Base-by-base conservation (phyloP, 2,329 filamentous ascomycete genomes). In the Aciculosporium take region DNA sequence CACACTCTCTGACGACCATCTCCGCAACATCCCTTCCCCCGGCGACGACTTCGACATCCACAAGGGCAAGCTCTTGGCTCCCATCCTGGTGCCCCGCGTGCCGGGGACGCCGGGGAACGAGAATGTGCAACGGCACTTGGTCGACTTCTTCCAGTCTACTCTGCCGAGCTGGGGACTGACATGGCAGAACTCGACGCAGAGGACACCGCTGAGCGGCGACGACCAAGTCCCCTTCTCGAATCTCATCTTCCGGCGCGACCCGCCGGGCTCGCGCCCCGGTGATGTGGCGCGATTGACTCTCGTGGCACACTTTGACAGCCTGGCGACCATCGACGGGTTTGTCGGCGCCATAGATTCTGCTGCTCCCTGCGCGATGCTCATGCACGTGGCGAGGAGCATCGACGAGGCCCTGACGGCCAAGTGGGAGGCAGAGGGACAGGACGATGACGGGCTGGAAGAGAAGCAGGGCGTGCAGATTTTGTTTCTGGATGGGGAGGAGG, bases 271-370 rank as follows among this genome's bases (percentile, higher is more conserved):
- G 1, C 63, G 69, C 5, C 60, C 65, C 0, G 89, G 88, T 1
- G 80, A 95, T 50, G 79, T 91, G 2, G 79, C 81, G 32, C 69
- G 87, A 37, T 64, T 96, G 55, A 89, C 86, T 12, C 70, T 98
- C 41, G 91, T 89, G 6, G 91, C 91, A 31, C 91, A 98, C 58
- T 96, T 94, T 58, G 91, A 98, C 54, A 88, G 79, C 56, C 83
- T 94, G 62, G 71, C 82, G 44, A 68, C 68, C 21, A 89, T 88
- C 0, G 65, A 79, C 46, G 89, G 87, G 1, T 98, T 98, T 58
- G 83, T 98, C 44, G 91, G 91, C 0, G 91, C 89, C 0, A 93
- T 78, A 12, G 91, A 98, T 56, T 94, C 86, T 52, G 91, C 91
- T 1, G 91, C 84, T 15, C 88, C 91, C 8, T 96, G 89, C 60